Evolutionary conservation across 1,284 basidiomycete genomes (phyloP), one percentile per base, ranked within the genome.

Genomic region (Papiliotrema terrestris): DNA sequence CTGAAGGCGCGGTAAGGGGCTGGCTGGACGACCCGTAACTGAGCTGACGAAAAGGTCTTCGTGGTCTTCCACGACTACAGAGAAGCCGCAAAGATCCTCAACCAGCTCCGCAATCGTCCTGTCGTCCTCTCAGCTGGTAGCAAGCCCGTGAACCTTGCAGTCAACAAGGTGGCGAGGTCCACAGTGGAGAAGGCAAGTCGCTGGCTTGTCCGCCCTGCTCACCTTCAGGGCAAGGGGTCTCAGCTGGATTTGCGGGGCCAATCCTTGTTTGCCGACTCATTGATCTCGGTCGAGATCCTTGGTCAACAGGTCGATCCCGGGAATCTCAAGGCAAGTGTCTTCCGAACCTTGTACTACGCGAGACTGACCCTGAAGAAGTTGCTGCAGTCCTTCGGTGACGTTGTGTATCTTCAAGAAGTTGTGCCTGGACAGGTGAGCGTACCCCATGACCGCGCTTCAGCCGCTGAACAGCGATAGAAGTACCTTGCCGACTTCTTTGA

Each of bases 401-500:
- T 36, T 17, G 43, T 51, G 38, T 20, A 39, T 23, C 8, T 42
- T 3, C 13, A 51, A 29, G 39, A 26, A 8, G 9, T 51, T 6
- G 26, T 11, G 20, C 13, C 11, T 14, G 49, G 42, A 51, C 26
- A 22, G 23, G 39, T 51, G 17, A 15, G 43, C n/a, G 13, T 44
- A 11, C 13, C 19, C 17, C 11, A 9, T 20, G 32, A 29, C 9
- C 20, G 11, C 46, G 15, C 3, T 9, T 14, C 5, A 17, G 45
- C 14, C 32, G 5, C 19, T 8, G 36, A 45, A 23, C 49, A 32
- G 45, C 38, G 9, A 15, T 25, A 73, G 72, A 43, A 48, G 1
- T 75, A 68, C 57, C 54, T 63, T 8, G 71, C 64, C n/a, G 68
- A 72, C 22, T 75, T 58, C 51, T 73, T 53, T 50, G 72, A 75